Base-by-base conservation (phyloP, 2,329 filamentous ascomycete genomes). In the Byssoonygena ceratinophila region DNA sequence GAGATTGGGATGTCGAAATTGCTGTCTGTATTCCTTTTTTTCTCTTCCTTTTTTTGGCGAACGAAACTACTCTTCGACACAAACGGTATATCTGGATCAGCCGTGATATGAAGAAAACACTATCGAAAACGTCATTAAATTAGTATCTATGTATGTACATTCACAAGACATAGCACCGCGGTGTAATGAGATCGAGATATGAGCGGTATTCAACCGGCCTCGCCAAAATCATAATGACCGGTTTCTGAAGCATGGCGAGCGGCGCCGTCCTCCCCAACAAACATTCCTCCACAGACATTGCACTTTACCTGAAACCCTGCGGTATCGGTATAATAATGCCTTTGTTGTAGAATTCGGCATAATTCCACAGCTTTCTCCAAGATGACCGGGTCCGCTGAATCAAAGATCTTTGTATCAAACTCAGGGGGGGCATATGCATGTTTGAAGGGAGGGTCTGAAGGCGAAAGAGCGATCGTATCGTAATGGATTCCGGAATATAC, bases 401-500 rank as follows among this genome's bases (percentile, higher is more conserved):
- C 76, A 51, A 96, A 81, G 0, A 94, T 79, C 59, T 84, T 84
- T n/a, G 83, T 79, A 64, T 97, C 91, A 57, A 83, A 79, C 23
- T 92, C 85, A 0, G 87, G 80, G 6, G 83, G 79, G 9, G 80
- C 72, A 44, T 78, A 74, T 4, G 80, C 71, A 54, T 72, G 75
- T 41, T 73, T 75, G 59, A 75, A 74, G 3, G 79, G 80, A 58
- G 69, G 76, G 57, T 75, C 77, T 20, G 75, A 81, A 36, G 78
- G 80, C 16, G 81, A 83, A 58, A 94, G 80, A 0, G 86, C 88
- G 55, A 96, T 83, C 5, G 87, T 84, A 68, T 96, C 91, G 69
- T 96, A 96, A 66, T 96, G 90, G 47, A 96, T 92, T 2, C 89
- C 89, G 0, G 85, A 91, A 69, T 95, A 96, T 0, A 95, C 83